These are phyloP conservation scores for Botrytis medusae DNA, from an alignment of 2,329 filamentous ascomycete species.

Conservation along the genomic window DNA sequence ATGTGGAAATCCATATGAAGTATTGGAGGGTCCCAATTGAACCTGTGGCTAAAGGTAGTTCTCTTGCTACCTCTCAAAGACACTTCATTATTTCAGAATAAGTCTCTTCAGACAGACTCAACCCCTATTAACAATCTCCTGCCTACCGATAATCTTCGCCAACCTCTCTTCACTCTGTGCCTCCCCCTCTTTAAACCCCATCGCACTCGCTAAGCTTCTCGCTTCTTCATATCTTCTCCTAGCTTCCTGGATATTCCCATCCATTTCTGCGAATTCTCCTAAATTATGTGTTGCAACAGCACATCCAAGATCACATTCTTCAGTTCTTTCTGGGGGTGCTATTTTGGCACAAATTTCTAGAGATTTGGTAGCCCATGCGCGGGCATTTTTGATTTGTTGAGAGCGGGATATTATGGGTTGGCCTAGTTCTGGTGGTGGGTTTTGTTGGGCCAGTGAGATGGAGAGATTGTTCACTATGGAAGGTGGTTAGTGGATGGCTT, in stretches of 20 bases:
- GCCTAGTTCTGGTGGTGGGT: constrained; percentile 40
- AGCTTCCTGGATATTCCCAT: constrained; percentile 65
- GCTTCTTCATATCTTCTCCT: constrained; percentile 68
- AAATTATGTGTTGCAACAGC: constrained; percentile 83
- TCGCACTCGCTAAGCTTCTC: constrained; percentile 56
- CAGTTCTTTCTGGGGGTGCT: constrained; percentile 62
- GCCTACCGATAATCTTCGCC: constrained; percentile 30
- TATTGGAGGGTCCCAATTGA: background rate
- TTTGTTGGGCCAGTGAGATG: constrained; percentile 62
- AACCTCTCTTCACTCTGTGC: constrained; percentile 55
- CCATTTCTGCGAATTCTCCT: constrained; percentile 77
- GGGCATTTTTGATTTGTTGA: constrained; percentile 66
- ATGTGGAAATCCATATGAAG: background rate
- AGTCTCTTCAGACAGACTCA: background rate
- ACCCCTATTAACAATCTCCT: background rate
- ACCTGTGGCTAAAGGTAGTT: background rate
- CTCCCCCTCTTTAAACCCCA: constrained; percentile 54
- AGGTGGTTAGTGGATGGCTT: constrained; percentile 17
- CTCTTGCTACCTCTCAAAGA: background rate
- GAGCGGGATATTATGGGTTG: constrained; percentile 53
- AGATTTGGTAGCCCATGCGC: constrained; percentile 78
- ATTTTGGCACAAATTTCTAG: constrained; percentile 66
- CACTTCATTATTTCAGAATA: background rate
- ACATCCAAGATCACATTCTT: constrained; percentile 82
- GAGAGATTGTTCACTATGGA: constrained; percentile 76